phyloP scores from a whole-genome alignment of 2,329 filamentous ascomycete species.

The Botrytis paeoniae region DNA sequence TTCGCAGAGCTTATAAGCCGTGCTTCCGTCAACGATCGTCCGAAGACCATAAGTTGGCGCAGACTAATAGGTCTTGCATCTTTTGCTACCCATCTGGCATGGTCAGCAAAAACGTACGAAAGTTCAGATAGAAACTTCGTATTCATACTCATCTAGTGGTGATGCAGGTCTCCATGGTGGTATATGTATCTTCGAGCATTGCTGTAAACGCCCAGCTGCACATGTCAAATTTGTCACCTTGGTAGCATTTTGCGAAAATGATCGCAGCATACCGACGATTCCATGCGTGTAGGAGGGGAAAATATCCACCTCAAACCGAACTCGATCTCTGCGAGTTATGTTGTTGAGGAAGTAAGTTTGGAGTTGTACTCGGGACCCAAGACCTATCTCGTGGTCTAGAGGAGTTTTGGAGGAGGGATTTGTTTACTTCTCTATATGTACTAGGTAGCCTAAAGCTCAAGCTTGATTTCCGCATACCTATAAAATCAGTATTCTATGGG shows the following conservation, averaged over 20 bases:
- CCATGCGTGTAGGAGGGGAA: slow-evolving; percentile 29
- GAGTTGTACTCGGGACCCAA: not conserved
- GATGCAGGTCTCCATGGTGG: slow-evolving; percentile 61
- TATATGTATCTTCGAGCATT: slow-evolving; percentile 25
- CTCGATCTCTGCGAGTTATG: slow-evolving; percentile 9
- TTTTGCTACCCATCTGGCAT: slow-evolving; percentile 79
- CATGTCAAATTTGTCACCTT: slow-evolving; percentile 34
- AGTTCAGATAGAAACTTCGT: slow-evolving; percentile 33
- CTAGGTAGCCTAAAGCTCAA: not conserved
- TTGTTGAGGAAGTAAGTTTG: not conserved
- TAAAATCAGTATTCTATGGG: not conserved
- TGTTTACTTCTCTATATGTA: not conserved
- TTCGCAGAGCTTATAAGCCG: slow-evolving; percentile 92
- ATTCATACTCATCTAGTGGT: slow-evolving; percentile 57
- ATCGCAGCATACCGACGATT: slow-evolving; percentile 39
- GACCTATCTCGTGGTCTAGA: slow-evolving; percentile 4
- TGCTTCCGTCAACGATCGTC: slow-evolving; percentile 84
- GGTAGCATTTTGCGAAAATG: slow-evolving; percentile 36
- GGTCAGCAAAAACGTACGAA: slow-evolving; percentile 20
- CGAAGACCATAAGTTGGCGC: slow-evolving; percentile 95
- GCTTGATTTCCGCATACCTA: not conserved
- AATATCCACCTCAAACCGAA: slow-evolving; percentile 7
- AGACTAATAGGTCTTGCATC: slow-evolving; percentile 94
- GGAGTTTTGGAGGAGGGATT: not conserved
- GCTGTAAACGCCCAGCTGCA: slow-evolving; percentile 14